These are phyloP conservation scores for Kwoniella shivajii DNA, from an alignment of 1,284 basidiomycete genomes.

Conservation along the genomic window DNA sequence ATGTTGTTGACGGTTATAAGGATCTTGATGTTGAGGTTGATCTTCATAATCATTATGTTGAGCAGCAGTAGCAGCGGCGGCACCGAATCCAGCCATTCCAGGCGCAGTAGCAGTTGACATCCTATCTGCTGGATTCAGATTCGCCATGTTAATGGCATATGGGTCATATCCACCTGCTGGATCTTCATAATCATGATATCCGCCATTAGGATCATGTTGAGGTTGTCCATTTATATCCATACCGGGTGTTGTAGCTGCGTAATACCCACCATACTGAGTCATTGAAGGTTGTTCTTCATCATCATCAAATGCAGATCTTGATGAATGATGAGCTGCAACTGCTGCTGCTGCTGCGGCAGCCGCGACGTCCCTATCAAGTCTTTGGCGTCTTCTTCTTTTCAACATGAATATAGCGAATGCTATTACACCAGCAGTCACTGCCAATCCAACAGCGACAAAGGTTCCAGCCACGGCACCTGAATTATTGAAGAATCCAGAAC, in stretches of 20 bases:
- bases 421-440: slow-evolving; percentile 47
- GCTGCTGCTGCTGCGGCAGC: slow-evolving; percentile 54
- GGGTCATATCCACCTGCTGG: slow-evolving; percentile 53
- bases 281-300: slow-evolving; percentile 51
- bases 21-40: slow-evolving; percentile 9
- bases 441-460: slow-evolving; percentile 54
- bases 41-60: slow-evolving; percentile 18
- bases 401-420: slow-evolving; percentile 51
- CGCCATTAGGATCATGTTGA: slow-evolving; percentile 27
- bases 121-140: slow-evolving; percentile 24
- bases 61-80: slow-evolving; percentile 22
- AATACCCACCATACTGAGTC: slow-evolving; percentile 52
- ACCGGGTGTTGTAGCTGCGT: slow-evolving; percentile 36
- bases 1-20: slow-evolving; percentile 12
- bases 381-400: slow-evolving; percentile 48
- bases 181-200: slow-evolving; percentile 48
- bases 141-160: slow-evolving; percentile 43
- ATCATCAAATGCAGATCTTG: slow-evolving; percentile 50
- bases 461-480: slow-evolving; percentile 54
- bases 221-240: slow-evolving; percentile 36
- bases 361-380: slow-evolving; percentile 54
- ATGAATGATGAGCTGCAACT: slow-evolving; percentile 39
- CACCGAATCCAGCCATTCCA: slow-evolving; percentile 43
- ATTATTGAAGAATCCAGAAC: slow-evolving; percentile 51
- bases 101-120: slow-evolving; percentile 37